phyloP scores from a whole-genome alignment of 2,329 filamentous ascomycete genomes.

The Verruconis gallopava region DNA sequence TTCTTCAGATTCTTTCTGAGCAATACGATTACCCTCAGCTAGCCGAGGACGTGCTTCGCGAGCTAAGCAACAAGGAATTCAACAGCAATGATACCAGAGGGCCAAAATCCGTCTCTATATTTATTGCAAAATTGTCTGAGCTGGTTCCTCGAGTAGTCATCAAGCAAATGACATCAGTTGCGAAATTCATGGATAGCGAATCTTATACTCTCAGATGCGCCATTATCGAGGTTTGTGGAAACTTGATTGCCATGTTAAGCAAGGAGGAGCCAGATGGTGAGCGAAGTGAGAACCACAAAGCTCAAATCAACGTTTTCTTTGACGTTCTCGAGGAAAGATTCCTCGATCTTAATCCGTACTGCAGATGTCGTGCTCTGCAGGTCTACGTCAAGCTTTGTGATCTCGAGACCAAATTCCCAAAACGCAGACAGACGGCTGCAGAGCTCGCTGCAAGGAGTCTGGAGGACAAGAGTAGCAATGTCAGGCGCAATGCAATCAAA shows the following conservation, averaged over 20 bases:
- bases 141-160: conserved; percentile 83
- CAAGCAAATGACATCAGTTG: conserved; percentile 91
- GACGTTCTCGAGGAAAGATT: conserved; percentile 94
- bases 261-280: conserved; percentile 68
- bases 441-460: conserved; percentile 80
- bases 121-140: conserved; percentile 87
- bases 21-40: conserved; percentile 97
- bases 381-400: conserved; percentile 88
- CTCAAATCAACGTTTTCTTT: conserved; percentile 92
- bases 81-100: conserved; percentile 92
- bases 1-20: conserved; percentile 86
- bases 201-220: conserved; percentile 90
- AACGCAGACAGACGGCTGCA: conserved; percentile 74
- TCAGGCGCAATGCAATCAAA: conserved; percentile 89
- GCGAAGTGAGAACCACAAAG: conserved; percentile 82
- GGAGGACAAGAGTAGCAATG: conserved; percentile 97
- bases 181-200: conserved; percentile 93
- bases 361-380: conserved; percentile 79
- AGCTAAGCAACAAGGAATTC: conserved; percentile 95
- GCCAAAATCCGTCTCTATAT: conserved; percentile 89
- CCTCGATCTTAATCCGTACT: conserved; percentile 93
- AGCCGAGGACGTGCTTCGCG: conserved; percentile 78
- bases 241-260: conserved; percentile 81
- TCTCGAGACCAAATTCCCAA: conserved; percentile 91
- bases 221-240: conserved; percentile 92